Evolutionary conservation across 805 yeast species (phyloP), one percentile per base, ranked within the genome.

Genomic region (Saccharomycopsis babjevae): DNA sequence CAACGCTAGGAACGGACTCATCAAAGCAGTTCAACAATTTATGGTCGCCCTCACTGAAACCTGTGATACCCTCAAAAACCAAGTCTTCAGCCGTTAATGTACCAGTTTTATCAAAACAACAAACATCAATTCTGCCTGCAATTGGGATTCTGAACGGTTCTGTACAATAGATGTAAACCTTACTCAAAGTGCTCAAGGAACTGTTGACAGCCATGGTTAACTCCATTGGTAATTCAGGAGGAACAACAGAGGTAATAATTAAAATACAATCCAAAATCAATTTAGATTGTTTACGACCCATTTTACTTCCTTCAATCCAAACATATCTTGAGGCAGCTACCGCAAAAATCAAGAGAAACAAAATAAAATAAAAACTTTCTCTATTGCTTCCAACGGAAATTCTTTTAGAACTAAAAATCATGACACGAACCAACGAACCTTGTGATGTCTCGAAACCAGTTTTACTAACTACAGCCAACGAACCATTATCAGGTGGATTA

Each of bases 381-480:
- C 84, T 88, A 74, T 90, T 93, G 28, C 52, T 46, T 60, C 97
- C 98, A 60, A 92, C 97, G 60, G 96, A 89, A 65, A 94, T 94
- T 73, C 97, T 86, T 74, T 94, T 99, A 70, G 96, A 87, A 18
- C 97, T 89, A 75, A 88, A 94, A 68, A 94, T 89, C 99, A 93
- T 94, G 68, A 93, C 94, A 75, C 99, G 87, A 60, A 94, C 99
- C 62, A 94, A 82, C 59, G 96, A 88, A 69, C 99, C 99, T 77
- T 94, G 99, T 50, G 97, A 86, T 50, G 99, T 94, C 75, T 94
- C 99, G 70, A 94, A 94, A n/a, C 99, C 99, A 55, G 97, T 93
- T 72, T 89, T 91, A 50, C 88, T 77, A 57, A 92, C 97, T 61
- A 88, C 74, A 6, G 98, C 98, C 57, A 92, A 73, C 36, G 97